A percentile compares a stretch with the other conserved stretches of the same genome.
Conservation (phyloP, 768 basidiomycete genomes). For the Mycena kentingensis region DNA sequence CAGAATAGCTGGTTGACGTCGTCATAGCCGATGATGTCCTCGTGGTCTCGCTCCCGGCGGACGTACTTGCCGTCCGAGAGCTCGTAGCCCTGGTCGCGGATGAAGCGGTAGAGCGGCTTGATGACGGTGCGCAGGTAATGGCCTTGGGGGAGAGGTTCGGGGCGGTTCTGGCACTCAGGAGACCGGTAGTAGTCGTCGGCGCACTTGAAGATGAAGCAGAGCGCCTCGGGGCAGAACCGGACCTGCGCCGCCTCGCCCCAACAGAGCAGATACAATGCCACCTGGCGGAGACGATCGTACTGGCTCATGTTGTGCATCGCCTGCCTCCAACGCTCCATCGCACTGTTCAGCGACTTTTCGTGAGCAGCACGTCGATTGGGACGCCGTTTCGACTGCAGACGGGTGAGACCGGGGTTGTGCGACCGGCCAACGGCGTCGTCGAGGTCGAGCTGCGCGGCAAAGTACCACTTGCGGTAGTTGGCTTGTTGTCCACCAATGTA, state of each 20-base stretch:
- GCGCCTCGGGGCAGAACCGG: slow-evolving; percentile 92
- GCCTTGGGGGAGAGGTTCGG: slow-evolving; percentile 93
- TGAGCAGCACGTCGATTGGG: slow-evolving; percentile 53
- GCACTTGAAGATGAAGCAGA: slow-evolving; percentile 99
- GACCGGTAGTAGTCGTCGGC: slow-evolving; percentile 99
- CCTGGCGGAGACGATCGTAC: slow-evolving; percentile 94
- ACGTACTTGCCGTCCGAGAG: slow-evolving; percentile 97
- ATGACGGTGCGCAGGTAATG: slow-evolving; percentile 89
- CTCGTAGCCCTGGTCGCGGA: slow-evolving; percentile 97
- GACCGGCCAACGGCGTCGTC: slow-evolving; percentile 94
- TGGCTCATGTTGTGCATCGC: slow-evolving; percentile 99
- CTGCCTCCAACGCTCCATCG: slow-evolving; percentile 90
- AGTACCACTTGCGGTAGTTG: slow-evolving; percentile 99
- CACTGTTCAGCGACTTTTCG: slow-evolving; percentile 72
- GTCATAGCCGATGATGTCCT: slow-evolving; percentile 95
- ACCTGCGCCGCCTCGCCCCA: slow-evolving; percentile 99
- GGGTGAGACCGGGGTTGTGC: slow-evolving; percentile 88
- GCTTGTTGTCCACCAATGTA: slow-evolving; percentile 98
- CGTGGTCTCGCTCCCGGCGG: slow-evolving; percentile 89
- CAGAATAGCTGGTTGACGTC: slow-evolving; percentile 99
- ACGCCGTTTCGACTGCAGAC: slow-evolving; percentile 70
- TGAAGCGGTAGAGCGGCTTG: slow-evolving; percentile 94
- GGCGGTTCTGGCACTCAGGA: slow-evolving; percentile 92
- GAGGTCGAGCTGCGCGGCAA: slow-evolving; percentile 96
- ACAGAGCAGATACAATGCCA: slow-evolving; percentile 91